Conservation (phyloP, 2,329 filamentous ascomycete species). For the Fusarium verticillioides region DNA sequence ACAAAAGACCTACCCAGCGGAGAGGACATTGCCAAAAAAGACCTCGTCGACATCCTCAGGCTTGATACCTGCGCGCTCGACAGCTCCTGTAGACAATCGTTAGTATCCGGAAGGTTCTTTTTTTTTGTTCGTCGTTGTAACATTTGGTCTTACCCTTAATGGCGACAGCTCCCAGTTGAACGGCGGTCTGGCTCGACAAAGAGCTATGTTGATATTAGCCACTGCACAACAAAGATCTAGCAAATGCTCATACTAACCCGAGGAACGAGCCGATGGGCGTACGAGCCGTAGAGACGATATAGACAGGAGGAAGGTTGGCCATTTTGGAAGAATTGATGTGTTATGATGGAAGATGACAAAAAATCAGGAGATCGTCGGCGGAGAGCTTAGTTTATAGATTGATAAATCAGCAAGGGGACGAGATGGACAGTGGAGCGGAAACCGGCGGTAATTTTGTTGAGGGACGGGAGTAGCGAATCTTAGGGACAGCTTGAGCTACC, state of each 20-base stretch:
- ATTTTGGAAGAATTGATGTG: constrained; percentile 60
- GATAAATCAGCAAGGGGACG: constrained; percentile 12
- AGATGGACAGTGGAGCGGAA: constrained; percentile 20
- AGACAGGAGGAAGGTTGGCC: constrained; percentile 86
- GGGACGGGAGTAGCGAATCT: constrained; percentile 1
- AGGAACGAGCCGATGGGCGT: constrained; percentile 96
- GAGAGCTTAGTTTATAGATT: constrained; percentile 25
- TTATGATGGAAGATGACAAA: constrained; percentile 17
- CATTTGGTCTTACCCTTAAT: constrained; percentile 81
- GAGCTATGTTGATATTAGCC: constrained; percentile 67
- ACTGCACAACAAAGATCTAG: not conserved
- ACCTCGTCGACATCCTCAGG: constrained; percentile 93
- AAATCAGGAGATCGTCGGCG: constrained; percentile 11
- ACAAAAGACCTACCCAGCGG: constrained; percentile 77
- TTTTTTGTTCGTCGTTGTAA: not conserved
- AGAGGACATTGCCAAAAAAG: constrained; percentile 98
- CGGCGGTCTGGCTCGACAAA: constrained; percentile 85
- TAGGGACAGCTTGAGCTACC: not conserved
- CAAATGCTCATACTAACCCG: constrained; percentile 66
- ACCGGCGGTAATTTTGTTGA: constrained; percentile 40
- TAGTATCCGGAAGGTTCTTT: not conserved
- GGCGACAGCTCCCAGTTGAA: constrained; percentile 87
- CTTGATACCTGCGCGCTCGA: constrained; percentile 90
- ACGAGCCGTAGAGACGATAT: constrained; percentile 92
- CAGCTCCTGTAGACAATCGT: constrained; percentile 66